Conservation (phyloP, 2,329 filamentous ascomycete species). For the Diaporthe longicolla region DNA sequence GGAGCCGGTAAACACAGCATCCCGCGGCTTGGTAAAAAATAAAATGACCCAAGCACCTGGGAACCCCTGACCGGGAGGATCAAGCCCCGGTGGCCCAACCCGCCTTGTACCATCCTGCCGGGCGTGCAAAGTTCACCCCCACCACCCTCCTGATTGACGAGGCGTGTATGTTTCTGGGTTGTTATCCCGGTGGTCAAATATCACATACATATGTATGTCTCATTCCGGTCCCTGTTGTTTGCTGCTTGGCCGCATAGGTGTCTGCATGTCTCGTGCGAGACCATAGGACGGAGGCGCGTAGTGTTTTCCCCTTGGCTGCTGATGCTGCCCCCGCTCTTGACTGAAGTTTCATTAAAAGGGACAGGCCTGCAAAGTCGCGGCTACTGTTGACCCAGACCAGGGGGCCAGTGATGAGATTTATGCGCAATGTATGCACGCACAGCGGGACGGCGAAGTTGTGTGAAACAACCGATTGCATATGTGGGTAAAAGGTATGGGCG, state of each 20-base stretch:
- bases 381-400: neutral
- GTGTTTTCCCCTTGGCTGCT: neutral
- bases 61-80: conserved; percentile 20
- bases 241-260: conserved; percentile 14
- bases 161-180: neutral
- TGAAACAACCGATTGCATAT: conserved; percentile 15
- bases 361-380: conserved; percentile 1
- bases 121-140: neutral
- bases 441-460: conserved; percentile 10
- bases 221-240: conserved; percentile 1
- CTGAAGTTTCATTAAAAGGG: neutral
- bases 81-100: neutral
- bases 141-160: neutral
- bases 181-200: neutral
- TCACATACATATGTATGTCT: neutral
- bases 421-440: conserved; percentile 20
- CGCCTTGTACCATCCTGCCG: neutral
- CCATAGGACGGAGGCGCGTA: neutral
- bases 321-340: neutral
- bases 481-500: neutral
- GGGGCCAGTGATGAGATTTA: conserved; percentile 23
- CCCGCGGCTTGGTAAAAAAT: neutral
- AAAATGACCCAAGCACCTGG: conserved; percentile 1
- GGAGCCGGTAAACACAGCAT: neutral
- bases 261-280: conserved; percentile 10